Evolutionary conservation across 176 grass and related monocot genomes (phyloP), one percentile per base, ranked within the genome.

Genomic region (Leersia perrieri): DNA sequence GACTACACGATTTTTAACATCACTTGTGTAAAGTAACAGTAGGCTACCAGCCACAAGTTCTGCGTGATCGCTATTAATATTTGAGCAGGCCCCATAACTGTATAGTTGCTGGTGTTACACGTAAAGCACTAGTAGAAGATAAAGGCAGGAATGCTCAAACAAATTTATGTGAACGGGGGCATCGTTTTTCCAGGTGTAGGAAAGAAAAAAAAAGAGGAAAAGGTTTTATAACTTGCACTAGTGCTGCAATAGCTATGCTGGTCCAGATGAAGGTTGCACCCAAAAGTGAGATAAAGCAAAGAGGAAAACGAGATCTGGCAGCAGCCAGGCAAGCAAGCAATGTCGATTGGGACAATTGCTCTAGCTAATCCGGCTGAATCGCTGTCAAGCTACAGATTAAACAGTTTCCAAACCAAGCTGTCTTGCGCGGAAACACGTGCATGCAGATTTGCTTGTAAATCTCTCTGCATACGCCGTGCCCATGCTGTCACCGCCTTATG

Each of bases 1-100:
- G 63, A 47, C 55, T 30, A 79, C 5, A 39, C 16, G 6, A 13
- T 11, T 13, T 73, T 73, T 31, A 20, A 65, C 65, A 73, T 20
- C 53, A 53, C 2, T 5, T 10, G 5, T 12, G 4, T 0, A 75
- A 60, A 87, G 49, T 86, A 76, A 47, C 6, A 47, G 61, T 75
- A 69, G 39, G 7, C 23, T 78, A 61, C 47, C 8, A 51, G 68
- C 12, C 86, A 79, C 80, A 79, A 79, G 86, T 32, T 79, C 35
- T 44, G 36, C 80, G 86, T 84, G 80, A 44, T 25, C 23, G 2
- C 23, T 68, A 83, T 38, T 67, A 44, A 80, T 74, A 68, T 36
- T 12, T 22, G 18, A 12, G 12, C 33, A 53, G 69, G 63, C 13
- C 76, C 69, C 45, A 18, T 5, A 3, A 4, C 40, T 18, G 76